Base-by-base conservation (phyloP, 2,329 filamentous ascomycete species). In the Botryotinia globosa region DNA sequence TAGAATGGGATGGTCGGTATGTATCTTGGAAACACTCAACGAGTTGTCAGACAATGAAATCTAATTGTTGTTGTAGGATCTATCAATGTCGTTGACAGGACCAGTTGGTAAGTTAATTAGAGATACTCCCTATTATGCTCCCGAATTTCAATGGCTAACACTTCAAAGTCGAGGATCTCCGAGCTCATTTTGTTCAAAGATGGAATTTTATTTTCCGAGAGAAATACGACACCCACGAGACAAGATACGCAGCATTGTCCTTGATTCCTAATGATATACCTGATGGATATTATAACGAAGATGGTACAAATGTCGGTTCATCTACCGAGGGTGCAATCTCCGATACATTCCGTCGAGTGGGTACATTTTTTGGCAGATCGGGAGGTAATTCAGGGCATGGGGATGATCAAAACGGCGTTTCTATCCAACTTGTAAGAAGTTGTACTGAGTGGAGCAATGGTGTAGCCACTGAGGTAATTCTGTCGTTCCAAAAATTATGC, bases 161-260 rank as follows among this genome's bases (percentile, higher is more conserved):
- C 34, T 68, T 68, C 48, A 16, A 18, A 68, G 90, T 95, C 0
- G 85, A 91, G 75, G 94, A 92, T 80, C 85, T 97, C 45, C 85
- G 89, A 45, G 87, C 88, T 8, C 94, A 97, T 80, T 97, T 98
- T 78, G 87, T 90, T 2, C 91, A 97, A 79, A 86, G 94, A 77
- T 98, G 94, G 94, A 97, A 97, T 83, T 97, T 93, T 80, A 94
- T 98, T 76, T 97, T 89, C 76, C 86, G 90, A 72, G 89, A 92
- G 69, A 98, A 98, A 81, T 98, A 98, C 80, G 79, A 82, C 69
- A 73, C 76, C 80, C 83, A 86, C 65, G 82, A 84, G 0, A 85
- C 85, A 54, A 77, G 74, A 73, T 89, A 90, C 67, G 68, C 45
- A 7, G 9, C 73, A 32, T 62, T 81, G 37, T 73, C 66, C 12